phyloP scores from a whole-genome alignment of 371 early-diverging fungal species.

The Phascolomyces articulosus region DNA sequence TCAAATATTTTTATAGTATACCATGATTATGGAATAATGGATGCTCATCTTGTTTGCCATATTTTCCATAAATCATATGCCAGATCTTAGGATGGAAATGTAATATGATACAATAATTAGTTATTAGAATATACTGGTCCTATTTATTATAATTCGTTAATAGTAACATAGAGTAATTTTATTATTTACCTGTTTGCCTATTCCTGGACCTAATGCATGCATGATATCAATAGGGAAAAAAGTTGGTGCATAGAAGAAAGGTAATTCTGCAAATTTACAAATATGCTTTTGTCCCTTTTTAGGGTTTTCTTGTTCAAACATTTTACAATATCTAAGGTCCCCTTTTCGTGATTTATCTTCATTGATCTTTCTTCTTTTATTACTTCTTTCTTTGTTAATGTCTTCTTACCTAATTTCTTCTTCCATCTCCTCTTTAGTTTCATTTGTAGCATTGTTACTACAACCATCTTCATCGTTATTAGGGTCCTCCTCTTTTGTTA shows the following conservation, averaged over 20 bases:
- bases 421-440: background rate
- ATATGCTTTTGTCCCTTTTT: background rate
- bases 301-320: background rate
- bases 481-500: background rate
- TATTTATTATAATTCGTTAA: too few relatives aligned
- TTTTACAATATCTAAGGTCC: background rate
- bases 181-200: background rate
- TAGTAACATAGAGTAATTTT: too few relatives aligned
- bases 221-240: constrained; percentile 5
- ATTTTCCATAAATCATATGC: background rate
- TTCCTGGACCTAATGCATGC: background rate
- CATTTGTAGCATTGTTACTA: background rate
- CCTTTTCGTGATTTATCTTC: too few relatives aligned
- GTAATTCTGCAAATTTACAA: background rate
- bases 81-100: too few relatives aligned
- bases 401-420: too few relatives aligned
- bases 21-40: background rate
- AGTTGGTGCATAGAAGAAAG: background rate
- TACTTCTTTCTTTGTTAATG: too few relatives aligned
- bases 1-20: too few relatives aligned
- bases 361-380: too few relatives aligned
- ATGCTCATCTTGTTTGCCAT: background rate
- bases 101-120: too few relatives aligned
- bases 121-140: too few relatives aligned
- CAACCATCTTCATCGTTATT: background rate